Percentiles rank a stretch among this genome's conserved stretches.
phyloP scores from a whole-genome alignment of 108 stramenopile species.

The Nitzschia putrida region DNA sequence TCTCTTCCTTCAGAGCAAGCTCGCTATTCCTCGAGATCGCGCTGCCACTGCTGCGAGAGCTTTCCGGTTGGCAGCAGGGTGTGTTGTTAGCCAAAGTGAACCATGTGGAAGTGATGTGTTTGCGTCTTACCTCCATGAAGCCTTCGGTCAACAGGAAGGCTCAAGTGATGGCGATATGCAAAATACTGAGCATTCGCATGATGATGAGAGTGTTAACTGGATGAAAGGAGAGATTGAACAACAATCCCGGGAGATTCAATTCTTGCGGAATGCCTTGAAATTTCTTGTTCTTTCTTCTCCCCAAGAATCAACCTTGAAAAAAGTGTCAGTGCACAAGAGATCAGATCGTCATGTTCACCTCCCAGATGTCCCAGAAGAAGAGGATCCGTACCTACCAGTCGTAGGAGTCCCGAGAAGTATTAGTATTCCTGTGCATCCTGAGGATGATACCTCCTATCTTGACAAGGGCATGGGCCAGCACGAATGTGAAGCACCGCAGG shows the following conservation, averaged over 20 bases:
- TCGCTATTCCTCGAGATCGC: background rate
- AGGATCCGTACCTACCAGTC: no score
- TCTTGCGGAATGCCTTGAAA: constrained; percentile 13
- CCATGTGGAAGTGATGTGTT: background rate
- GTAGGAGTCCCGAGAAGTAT: no score
- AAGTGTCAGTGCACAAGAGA: background rate
- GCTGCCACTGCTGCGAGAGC: background rate
- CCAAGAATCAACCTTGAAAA: background rate
- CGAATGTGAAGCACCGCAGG: no score
- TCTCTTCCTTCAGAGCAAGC: constrained; percentile 7
- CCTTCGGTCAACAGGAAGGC: background rate
- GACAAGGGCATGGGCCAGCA: no score
- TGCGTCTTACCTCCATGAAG: background rate
- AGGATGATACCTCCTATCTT: no score
- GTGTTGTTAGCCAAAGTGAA: background rate
- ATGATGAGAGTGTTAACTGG: no score
- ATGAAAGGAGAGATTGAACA: no score
- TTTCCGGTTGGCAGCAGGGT: background rate
- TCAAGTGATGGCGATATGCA: background rate
- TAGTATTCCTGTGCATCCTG: no score
- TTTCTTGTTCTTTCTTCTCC: background rate
- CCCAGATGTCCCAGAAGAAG: no score
- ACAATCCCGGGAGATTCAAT: constrained; percentile 14
- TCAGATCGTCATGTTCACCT: no score
- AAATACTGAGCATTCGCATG: no score